Conservation (phyloP, 2,329 filamentous ascomycete genomes). For the Coniochaeta sp. region DNA sequence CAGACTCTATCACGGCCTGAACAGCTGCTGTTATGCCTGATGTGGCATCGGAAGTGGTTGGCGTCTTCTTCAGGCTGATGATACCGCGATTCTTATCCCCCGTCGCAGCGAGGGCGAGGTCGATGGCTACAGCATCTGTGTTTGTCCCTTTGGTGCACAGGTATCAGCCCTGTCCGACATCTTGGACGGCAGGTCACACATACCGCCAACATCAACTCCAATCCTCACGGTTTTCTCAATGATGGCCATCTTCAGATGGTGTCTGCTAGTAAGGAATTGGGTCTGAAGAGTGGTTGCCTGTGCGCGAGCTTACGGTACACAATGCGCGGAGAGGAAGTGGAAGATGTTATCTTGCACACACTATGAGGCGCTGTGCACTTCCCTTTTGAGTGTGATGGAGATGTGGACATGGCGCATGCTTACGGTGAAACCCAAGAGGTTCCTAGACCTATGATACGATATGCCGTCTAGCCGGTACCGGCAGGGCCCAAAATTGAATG, state of each 20-base stretch:
- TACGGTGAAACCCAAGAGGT: no score
- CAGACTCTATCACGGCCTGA: constrained; percentile 22
- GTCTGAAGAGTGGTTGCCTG: no score
- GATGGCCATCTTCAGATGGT: neutral
- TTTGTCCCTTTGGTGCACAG: constrained; percentile 24
- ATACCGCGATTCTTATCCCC: constrained; percentile 30
- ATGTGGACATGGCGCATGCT: no score
- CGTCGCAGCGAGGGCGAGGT: constrained; percentile 22
- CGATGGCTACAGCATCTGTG: constrained; percentile 37
- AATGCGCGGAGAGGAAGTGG: no score
- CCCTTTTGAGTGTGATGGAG: no score
- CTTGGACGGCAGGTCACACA: neutral
- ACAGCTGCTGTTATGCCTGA: constrained; percentile 40
- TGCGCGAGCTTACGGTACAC: no score
- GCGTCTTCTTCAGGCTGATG: constrained; percentile 39
- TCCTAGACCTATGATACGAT: no score
- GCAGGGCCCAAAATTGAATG: no score
- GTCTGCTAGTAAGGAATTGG: no score
- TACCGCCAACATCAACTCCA: constrained; percentile 5
- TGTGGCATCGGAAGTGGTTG: constrained; percentile 42
- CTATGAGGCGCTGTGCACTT: no score
- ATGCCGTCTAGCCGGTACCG: no score
- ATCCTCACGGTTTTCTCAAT: neutral
- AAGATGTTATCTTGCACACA: no score
- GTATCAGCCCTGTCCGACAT: neutral